Conservation (phyloP, 2,329 filamentous ascomycete genomes). For the Trichophyton equinum region DNA sequence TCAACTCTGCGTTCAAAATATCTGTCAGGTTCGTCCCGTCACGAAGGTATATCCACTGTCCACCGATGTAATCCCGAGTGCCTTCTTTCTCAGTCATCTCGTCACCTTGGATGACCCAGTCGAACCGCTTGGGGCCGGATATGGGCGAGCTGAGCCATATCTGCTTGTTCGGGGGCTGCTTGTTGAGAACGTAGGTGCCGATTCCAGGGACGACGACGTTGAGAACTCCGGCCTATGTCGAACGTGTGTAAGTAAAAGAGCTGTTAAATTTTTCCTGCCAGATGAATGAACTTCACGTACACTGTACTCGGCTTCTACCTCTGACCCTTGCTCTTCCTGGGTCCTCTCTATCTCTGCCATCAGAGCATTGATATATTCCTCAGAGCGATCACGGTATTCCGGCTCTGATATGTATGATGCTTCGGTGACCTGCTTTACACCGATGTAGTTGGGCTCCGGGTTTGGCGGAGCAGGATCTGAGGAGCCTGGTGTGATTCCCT, state of each 20-base stretch:
- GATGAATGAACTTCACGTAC: slow-evolving; percentile 39
- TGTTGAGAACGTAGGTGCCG: slow-evolving; percentile 91
- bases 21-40: slow-evolving; percentile 66
- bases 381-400: slow-evolving; percentile 66
- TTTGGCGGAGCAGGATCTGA: slow-evolving; percentile 39
- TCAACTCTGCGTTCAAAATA: slow-evolving; percentile 63
- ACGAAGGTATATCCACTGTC: slow-evolving; percentile 77
- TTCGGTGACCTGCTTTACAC: slow-evolving; percentile 34
- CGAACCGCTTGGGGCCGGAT: slow-evolving; percentile 85
- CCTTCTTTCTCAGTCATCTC: slow-evolving; percentile 68
- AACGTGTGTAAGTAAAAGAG: background rate
- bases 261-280: slow-evolving; percentile 8
- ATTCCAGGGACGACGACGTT: slow-evolving; percentile 56
- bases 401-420: slow-evolving; percentile 54
- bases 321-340: slow-evolving; percentile 55
- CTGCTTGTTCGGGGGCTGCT: slow-evolving; percentile 92
- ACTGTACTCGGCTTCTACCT: slow-evolving; percentile 78
- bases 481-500: slow-evolving; percentile 50
- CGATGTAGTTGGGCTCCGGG: slow-evolving; percentile 24
- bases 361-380: slow-evolving; percentile 56
- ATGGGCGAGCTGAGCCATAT: slow-evolving; percentile 93
- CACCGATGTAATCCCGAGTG: slow-evolving; percentile 38
- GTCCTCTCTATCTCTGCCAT: slow-evolving; percentile 54
- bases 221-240: slow-evolving; percentile 64
- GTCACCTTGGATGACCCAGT: slow-evolving; percentile 66